phyloP scores from a whole-genome alignment of 78 protist genomes.

The Pigoraptor vietnamica region DNA sequence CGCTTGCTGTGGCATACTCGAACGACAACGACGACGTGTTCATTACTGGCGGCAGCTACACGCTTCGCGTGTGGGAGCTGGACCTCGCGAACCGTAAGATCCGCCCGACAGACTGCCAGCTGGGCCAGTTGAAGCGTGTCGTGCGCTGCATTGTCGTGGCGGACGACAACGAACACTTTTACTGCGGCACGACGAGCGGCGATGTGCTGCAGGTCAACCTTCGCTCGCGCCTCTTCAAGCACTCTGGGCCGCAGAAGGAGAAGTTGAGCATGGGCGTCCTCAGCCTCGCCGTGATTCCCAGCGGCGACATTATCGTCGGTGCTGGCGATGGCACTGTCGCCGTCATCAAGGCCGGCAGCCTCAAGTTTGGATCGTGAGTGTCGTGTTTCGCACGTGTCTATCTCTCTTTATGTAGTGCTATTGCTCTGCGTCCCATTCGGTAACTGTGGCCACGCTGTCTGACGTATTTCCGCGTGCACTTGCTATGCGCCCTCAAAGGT shows the following conservation, averaged over 20 bases:
- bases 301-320: slow-evolving; percentile 45
- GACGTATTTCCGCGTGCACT: no score
- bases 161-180: slow-evolving; percentile 11
- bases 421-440: not conserved
- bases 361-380: slow-evolving; percentile 11
- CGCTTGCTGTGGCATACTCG: not conserved
- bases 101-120: slow-evolving; percentile 27
- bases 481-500: no score
- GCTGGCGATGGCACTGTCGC: slow-evolving; percentile 46
- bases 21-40: slow-evolving; percentile 16
- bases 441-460: not conserved
- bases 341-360: not conserved
- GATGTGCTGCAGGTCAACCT: slow-evolving; percentile 43
- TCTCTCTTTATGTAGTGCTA: no score
- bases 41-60: slow-evolving; percentile 33
- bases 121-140: slow-evolving; percentile 24
- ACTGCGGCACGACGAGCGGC: slow-evolving; percentile 54
- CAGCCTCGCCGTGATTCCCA: not conserved
- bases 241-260: slow-evolving; percentile 22
- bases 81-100: slow-evolving; percentile 38
- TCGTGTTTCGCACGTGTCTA: no score
- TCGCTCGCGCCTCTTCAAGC: not conserved
- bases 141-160: slow-evolving; percentile 13
- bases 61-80: slow-evolving; percentile 53
- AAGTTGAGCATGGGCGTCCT: slow-evolving; percentile 21